Base-by-base conservation (phyloP, 2,329 filamentous ascomycete species). In the Alternaria sp. region DNA sequence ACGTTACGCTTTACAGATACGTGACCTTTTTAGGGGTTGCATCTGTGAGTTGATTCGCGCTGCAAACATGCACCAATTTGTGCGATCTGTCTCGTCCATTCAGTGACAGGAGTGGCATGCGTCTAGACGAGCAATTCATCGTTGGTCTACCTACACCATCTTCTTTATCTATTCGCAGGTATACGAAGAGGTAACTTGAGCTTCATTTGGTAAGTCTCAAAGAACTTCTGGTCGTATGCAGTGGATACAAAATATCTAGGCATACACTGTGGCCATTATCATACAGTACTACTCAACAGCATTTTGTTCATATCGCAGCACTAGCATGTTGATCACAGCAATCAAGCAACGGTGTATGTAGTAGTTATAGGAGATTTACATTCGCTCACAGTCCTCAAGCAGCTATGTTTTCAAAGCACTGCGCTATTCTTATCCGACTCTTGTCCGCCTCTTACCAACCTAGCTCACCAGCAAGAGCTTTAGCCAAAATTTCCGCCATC, bases 401-500 rank as follows among this genome's bases (percentile, higher is more conserved):
- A 24, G 22, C 24, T 24, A 24, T 20, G 12, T 42, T 12, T 16
- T 42, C 39, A 14, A 42, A 42, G 20, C 20, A 42, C 20, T 38
- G 16, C 8, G 14, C 46, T 9, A 12, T 32, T 11, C 12, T 24
- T n/a, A 16, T 26, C 5, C 30, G 16, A 12, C 46, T 11, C 12
- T 36, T n/a, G 8, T 38, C 8, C 30, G 22, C 7, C 16, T 30
- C 18, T 47, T 16, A 71, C 69, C 68, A 72, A 11, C 63, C 62
- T 49, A 72, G 20, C n/a, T 39, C 63, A 44, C 24, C 9, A 32
- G 42, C 54, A 11, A 73, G 64, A 8, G 68, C 65, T 9, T 57
- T 47, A 12, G 56, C 56, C 11, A 80, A 65, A 3, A 78, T 48
- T 4, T 58, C 58, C 44, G 68, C 78, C 32, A 71, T 72, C 18